These are phyloP conservation scores for Pythium vanterpoolii DNA, from an alignment of 352 stramenopile genomes.

Conservation along the genomic window DNA sequence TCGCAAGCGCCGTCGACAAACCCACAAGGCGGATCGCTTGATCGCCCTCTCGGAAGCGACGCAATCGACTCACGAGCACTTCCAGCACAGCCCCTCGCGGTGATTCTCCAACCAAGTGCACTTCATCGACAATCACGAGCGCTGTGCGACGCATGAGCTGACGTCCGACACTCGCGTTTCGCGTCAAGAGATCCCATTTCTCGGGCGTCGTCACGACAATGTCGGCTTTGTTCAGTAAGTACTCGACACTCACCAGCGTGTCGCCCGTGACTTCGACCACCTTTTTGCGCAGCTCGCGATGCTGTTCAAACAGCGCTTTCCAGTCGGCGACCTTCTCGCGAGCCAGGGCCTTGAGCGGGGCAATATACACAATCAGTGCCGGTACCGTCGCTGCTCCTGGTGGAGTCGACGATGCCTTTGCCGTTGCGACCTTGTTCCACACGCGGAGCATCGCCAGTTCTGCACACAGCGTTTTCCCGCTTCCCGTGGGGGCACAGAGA, in stretches of 20 bases:
- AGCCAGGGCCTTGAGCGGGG: conserved; percentile 96
- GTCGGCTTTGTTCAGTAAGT: conserved; percentile 88
- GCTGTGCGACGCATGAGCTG: conserved; percentile 65
- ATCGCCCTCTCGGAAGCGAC: conserved; percentile 64
- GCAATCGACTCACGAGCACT: conserved; percentile 88
- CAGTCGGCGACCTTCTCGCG: conserved; percentile 97
- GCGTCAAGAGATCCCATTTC: conserved; percentile 97
- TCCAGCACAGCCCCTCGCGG: conserved; percentile 88
- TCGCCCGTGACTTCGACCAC: conserved; percentile 98
- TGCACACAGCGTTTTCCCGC: conserved; percentile 96
- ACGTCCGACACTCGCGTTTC: conserved; percentile 79
- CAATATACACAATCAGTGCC: conserved; percentile 96
- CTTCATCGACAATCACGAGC: conserved; percentile 97
- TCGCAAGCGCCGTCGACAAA: conserved; percentile 95
- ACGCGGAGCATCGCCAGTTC: conserved; percentile 97
- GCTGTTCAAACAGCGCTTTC: conserved; percentile 89
- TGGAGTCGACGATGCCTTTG: conserved; percentile 28
- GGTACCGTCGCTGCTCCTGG: background rate
- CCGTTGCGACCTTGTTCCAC: conserved; percentile 54
- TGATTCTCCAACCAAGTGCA: conserved; percentile 97
- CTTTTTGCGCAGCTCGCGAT: conserved; percentile 77
- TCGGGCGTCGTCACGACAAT: conserved; percentile 98
- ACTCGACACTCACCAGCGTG: conserved; percentile 91
- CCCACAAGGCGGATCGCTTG: conserved; percentile 90
- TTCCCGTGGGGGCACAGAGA: conserved; percentile 95